A percentile compares a stretch with the other conserved stretches of the same genome.
phyloP scores from a whole-genome alignment of 2,329 filamentous ascomycete genomes.

The Pezicula carpinea region DNA sequence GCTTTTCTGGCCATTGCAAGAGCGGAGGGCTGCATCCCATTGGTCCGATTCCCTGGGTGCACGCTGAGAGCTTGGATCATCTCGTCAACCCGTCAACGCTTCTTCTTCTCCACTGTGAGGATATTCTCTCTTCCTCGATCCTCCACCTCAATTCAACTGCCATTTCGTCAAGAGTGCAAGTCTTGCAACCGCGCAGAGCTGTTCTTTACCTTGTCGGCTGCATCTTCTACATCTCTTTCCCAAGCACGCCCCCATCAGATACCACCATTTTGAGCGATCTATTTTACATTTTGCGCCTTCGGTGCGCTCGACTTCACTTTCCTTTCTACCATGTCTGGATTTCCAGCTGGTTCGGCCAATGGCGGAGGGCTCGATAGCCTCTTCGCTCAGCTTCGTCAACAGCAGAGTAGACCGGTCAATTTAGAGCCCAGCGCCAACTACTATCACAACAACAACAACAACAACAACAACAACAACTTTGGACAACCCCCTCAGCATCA shows the following conservation, averaged over 20 bases:
- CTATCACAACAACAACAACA: slow-evolving; percentile 22
- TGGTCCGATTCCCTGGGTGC: not conserved
- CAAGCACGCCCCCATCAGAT: not conserved
- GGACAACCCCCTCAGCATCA: slow-evolving; percentile 19
- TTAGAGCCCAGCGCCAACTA: slow-evolving; percentile 26
- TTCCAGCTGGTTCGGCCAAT: slow-evolving; percentile 20
- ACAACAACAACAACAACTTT: slow-evolving; percentile 21
- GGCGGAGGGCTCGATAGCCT: slow-evolving; percentile 25
- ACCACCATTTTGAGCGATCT: slow-evolving; percentile 12
- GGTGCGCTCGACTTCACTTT: slow-evolving; percentile 22
- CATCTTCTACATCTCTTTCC: slow-evolving; percentile 2
- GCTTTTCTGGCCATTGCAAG: too few species aligned
- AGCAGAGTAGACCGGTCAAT: slow-evolving; percentile 21
- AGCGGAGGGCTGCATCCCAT: not conserved
- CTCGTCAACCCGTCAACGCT: not conserved
- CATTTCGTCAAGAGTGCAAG: not conserved
- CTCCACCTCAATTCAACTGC: slow-evolving; percentile 1
- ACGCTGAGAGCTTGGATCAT: slow-evolving; percentile 1
- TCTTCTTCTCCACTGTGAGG: not conserved
- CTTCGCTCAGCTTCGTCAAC: slow-evolving; percentile 29
- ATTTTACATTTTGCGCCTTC: slow-evolving; percentile 24
- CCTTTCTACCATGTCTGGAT: slow-evolving; percentile 32
- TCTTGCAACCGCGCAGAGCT: slow-evolving; percentile 1
- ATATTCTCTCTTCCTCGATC: not conserved
- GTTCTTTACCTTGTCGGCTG: not conserved